Percentiles rank a stretch among this genome's conserved stretches.
Conservation (phyloP, 768 basidiomycete genomes). For the Sarcodon aspratus region DNA sequence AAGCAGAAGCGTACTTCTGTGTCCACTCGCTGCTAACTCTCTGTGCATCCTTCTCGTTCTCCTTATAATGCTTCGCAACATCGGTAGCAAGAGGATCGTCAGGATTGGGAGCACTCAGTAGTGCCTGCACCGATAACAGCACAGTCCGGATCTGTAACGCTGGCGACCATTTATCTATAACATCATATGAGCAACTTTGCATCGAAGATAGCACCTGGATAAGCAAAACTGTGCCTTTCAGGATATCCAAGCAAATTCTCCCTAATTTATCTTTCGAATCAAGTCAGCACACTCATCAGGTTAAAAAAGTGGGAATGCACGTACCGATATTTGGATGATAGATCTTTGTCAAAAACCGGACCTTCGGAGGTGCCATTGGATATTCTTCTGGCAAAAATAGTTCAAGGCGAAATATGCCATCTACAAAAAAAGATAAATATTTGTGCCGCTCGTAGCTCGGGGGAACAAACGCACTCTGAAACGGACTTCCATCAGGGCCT, state of each 20-base stretch:
- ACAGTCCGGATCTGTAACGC: constrained; percentile 98
- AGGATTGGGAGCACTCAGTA: constrained; percentile 92
- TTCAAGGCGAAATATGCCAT: constrained; percentile 91
- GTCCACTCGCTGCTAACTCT: constrained; percentile 95
- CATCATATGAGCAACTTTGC: background rate
- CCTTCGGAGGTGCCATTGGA: constrained; percentile 98
- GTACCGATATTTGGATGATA: constrained; percentile 98
- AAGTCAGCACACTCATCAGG: background rate
- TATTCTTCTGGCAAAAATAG: constrained; percentile 98
- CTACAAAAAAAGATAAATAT: constrained; percentile 25
- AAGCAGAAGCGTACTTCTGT: constrained; percentile 58
- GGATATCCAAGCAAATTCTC: constrained; percentile 94
- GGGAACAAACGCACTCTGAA: constrained; percentile 36
- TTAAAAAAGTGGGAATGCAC: constrained; percentile 15
- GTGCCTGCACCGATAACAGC: constrained; percentile 91
- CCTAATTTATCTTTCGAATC: constrained; percentile 80
- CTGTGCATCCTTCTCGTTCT: constrained; percentile 90
- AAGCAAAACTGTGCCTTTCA: constrained; percentile 56
- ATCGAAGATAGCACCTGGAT: too few species aligned
- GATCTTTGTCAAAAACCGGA: constrained; percentile 95
- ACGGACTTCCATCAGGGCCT: constrained; percentile 91
- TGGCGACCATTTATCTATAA: constrained; percentile 97
- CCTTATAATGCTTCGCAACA: constrained; percentile 97
- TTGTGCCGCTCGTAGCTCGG: background rate
- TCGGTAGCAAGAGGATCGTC: constrained; percentile 93